These are phyloP conservation scores for Colletotrichum coccodes DNA, from an alignment of 2,329 filamentous ascomycete genomes.

Conservation along the genomic window DNA sequence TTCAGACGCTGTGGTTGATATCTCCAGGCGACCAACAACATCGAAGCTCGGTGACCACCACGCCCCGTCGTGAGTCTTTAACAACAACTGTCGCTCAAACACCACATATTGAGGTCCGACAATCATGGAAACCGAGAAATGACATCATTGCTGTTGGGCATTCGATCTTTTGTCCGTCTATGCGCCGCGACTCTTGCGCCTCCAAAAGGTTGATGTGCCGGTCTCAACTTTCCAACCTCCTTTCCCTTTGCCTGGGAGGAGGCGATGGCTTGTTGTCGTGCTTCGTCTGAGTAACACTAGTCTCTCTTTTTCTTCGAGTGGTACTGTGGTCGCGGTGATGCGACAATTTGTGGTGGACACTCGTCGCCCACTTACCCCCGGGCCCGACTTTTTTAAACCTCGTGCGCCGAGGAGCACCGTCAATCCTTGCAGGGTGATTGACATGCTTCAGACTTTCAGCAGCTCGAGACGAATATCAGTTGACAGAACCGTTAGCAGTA, in stretches of 20 bases:
- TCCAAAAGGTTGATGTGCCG: slow-evolving; percentile 2
- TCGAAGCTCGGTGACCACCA: background rate
- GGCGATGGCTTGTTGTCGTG: background rate
- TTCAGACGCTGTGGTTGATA: background rate
- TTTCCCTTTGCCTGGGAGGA: background rate
- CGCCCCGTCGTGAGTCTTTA: slow-evolving; percentile 6
- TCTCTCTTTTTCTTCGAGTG: background rate
- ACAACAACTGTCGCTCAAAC: background rate
- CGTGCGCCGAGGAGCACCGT: slow-evolving; percentile 30
- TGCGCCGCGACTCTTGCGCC: slow-evolving; percentile 9
- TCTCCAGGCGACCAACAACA: background rate
- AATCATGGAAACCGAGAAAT: slow-evolving; percentile 11
- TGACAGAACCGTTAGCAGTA: slow-evolving; percentile 13
- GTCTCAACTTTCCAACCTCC: background rate
- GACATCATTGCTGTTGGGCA: slow-evolving; percentile 31
- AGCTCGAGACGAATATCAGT: slow-evolving; percentile 26
- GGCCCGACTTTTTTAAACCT: slow-evolving; percentile 31
- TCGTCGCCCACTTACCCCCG: slow-evolving; percentile 29
- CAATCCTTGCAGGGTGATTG: slow-evolving; percentile 28
- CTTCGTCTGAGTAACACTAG: background rate
- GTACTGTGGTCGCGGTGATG: slow-evolving; percentile 15
- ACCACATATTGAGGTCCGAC: slow-evolving; percentile 11
- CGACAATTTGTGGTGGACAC: slow-evolving; percentile 30
- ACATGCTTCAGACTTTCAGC: slow-evolving; percentile 21
- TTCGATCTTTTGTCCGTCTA: slow-evolving; percentile 2